Evolutionary conservation across 2,329 filamentous ascomycete species (phyloP).

Genomic region (Phaeoacremonium minimum): DNA sequence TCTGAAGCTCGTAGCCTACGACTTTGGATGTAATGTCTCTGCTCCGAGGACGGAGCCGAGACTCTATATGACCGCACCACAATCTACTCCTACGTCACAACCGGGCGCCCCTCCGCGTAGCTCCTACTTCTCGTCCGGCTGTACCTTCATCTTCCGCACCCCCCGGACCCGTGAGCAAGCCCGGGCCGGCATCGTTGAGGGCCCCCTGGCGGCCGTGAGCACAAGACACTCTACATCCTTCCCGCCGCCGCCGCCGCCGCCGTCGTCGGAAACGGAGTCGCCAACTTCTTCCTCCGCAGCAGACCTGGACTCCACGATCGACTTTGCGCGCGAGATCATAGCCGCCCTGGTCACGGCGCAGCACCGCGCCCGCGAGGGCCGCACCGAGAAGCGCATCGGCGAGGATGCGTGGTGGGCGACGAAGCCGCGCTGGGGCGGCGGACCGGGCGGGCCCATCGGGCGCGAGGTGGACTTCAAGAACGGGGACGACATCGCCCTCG

Average conservation of each 20-base stretch:
- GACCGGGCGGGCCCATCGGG: constrained; percentile 57
- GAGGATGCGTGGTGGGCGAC: constrained; percentile 59
- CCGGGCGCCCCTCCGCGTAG: constrained; percentile 20
- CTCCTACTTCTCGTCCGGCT: constrained; percentile 55
- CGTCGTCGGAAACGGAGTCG: constrained; percentile 1
- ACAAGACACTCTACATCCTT: constrained; percentile 53
- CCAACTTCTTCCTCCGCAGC: constrained; percentile 19
- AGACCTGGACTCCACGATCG: constrained; percentile 55
- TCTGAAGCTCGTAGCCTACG: constrained; percentile 60
- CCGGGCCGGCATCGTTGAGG: constrained; percentile 55
- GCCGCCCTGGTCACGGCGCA: constrained; percentile 60
- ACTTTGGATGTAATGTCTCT: constrained; percentile 60
- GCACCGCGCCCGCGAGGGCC: constrained; percentile 56
- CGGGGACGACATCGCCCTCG: constrained; percentile 31
- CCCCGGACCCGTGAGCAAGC: constrained; percentile 57
- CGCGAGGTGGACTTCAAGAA: constrained; percentile 46
- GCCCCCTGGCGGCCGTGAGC: constrained; percentile 57
- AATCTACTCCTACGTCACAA: constrained; percentile 13
- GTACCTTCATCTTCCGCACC: constrained; percentile 56
- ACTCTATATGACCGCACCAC: constrained; percentile 40
- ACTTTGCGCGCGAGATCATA: constrained; percentile 57
- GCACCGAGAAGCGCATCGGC: constrained; percentile 50
- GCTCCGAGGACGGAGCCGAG: constrained; percentile 55
- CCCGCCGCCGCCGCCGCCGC: constrained; percentile 12
- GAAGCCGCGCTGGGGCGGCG: constrained; percentile 59